These are phyloP conservation scores for Chlamydomonas reinhardtii DNA, from an alignment of 163 green algal species.

Conservation along the genomic window DNA sequence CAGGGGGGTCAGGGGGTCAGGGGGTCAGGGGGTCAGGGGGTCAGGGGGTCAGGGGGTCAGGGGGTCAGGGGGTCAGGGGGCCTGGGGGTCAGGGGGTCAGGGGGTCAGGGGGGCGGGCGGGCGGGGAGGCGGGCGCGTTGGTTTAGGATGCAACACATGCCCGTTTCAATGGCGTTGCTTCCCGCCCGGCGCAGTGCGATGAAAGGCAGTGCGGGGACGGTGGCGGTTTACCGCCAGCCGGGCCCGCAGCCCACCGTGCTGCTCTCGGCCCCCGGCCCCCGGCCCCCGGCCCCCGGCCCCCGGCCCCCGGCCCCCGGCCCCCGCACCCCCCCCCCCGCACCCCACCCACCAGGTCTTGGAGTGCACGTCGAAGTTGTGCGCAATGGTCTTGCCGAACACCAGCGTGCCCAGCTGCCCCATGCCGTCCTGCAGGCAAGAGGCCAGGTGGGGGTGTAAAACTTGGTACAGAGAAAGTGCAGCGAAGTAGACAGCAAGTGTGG, in stretches of 20 bases:
- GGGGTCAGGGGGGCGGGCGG: background rate
- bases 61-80: background rate
- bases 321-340: background rate
- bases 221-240: too few species aligned
- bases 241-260: too few species aligned
- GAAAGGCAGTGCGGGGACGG: too few species aligned
- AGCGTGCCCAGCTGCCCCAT: conserved; percentile 82
- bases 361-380: conserved; percentile 86
- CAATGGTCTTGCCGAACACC: conserved; percentile 79
- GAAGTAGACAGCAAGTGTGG: too few species aligned
- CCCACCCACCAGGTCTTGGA: conserved; percentile 74
- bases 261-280: too few species aligned
- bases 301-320: too few species aligned
- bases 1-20: background rate
- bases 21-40: background rate
- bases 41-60: background rate
- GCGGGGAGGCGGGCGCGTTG: background rate
- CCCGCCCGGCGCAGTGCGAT: too few species aligned
- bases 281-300: too few species aligned
- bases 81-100: background rate
- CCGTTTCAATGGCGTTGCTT: background rate
- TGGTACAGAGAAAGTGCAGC: too few species aligned
- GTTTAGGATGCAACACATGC: background rate
- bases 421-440: conserved; percentile 43
- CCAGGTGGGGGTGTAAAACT: background rate